A percentile compares a stretch with the other conserved stretches of the same genome.
These are phyloP conservation scores for Lactarius hengduanensis DNA, from an alignment of 768 basidiomycete species.

Conservation along the genomic window DNA sequence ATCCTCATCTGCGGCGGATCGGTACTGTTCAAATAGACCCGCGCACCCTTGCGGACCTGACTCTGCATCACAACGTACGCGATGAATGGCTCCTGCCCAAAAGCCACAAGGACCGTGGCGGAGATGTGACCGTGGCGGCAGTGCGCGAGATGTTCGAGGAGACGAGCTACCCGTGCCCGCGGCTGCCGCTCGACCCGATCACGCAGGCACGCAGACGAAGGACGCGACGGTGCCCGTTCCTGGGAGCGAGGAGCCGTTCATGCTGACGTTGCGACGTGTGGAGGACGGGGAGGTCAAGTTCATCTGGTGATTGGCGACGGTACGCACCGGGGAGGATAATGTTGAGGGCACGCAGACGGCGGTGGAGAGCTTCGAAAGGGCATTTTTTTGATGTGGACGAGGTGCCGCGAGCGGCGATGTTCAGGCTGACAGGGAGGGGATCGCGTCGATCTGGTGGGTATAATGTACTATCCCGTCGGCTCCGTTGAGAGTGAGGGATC, in stretches of 20 bases:
- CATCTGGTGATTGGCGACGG: conserved; percentile 52
- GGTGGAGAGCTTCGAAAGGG: too few relatives aligned
- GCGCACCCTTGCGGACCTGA: conserved; percentile 32
- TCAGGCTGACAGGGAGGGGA: conserved; percentile 4
- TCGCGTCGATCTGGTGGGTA: conserved; percentile 16
- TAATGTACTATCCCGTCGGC: conserved; percentile 9
- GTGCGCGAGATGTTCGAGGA: conserved; percentile 65
- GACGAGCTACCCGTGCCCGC: conserved; percentile 55
- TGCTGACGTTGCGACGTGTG: conserved; percentile 35
- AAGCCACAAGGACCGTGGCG: conserved; percentile 58
- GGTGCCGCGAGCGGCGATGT: too few relatives aligned
- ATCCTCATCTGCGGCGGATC: conserved; percentile 36
- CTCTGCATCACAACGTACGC: conserved; percentile 34
- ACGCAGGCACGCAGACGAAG: conserved; percentile 43
- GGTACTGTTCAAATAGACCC: conserved; percentile 31
- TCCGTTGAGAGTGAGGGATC: not conserved
- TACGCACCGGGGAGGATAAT: conserved; percentile 33
- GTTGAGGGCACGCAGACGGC: too few relatives aligned
- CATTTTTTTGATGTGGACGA: too few relatives aligned
- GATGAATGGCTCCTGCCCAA: conserved; percentile 53
- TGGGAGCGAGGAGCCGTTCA: conserved; percentile 37
- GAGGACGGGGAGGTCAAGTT: conserved; percentile 40
- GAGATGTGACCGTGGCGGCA: conserved; percentile 50
- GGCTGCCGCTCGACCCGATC: conserved; percentile 49
- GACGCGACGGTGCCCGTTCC: conserved; percentile 26